Percentiles rank a stretch among this genome's conserved stretches.
Evolutionary conservation across 2,329 filamentous ascomycete species (phyloP).

Genomic region (Phyllosticta ampelicida): DNA sequence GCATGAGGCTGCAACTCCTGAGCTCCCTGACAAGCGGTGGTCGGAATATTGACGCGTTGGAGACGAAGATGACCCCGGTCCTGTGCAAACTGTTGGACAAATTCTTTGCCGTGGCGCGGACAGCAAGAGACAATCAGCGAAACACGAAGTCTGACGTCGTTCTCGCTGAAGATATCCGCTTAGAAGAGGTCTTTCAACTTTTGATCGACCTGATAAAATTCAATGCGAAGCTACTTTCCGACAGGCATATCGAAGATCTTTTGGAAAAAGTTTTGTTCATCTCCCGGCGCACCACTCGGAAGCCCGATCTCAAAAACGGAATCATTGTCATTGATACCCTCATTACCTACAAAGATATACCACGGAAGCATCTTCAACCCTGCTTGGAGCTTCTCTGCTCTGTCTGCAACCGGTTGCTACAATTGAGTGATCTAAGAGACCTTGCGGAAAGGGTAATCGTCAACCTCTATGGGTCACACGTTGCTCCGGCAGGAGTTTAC

Average conservation of each 20-base stretch:
- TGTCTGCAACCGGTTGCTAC: constrained; percentile 55
- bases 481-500: constrained; percentile 57
- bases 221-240: constrained; percentile 58
- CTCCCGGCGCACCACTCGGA: constrained; percentile 54
- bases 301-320: constrained; percentile 55
- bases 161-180: constrained; percentile 20
- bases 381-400: constrained; percentile 52
- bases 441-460: constrained; percentile 59
- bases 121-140: constrained; percentile 17
- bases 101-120: constrained; percentile 24
- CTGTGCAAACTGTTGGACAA: constrained; percentile 22
- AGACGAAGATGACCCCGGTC: constrained; percentile 24
- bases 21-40: constrained; percentile 27
- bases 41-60: constrained; percentile 28
- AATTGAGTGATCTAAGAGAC: constrained; percentile 50
- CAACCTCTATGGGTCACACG: constrained; percentile 62
- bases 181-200: constrained; percentile 54
- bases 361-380: constrained; percentile 48
- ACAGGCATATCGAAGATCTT: constrained; percentile 49
- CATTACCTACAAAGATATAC: constrained; percentile 62
- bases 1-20: constrained; percentile 25
- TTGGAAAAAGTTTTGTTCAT: constrained; percentile 55
- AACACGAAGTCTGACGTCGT: constrained; percentile 19
- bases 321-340: constrained; percentile 59
- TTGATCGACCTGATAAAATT: constrained; percentile 63